phyloP scores from a whole-genome alignment of 2,329 filamentous ascomycete species.

The Ascochyta koolunga region DNA sequence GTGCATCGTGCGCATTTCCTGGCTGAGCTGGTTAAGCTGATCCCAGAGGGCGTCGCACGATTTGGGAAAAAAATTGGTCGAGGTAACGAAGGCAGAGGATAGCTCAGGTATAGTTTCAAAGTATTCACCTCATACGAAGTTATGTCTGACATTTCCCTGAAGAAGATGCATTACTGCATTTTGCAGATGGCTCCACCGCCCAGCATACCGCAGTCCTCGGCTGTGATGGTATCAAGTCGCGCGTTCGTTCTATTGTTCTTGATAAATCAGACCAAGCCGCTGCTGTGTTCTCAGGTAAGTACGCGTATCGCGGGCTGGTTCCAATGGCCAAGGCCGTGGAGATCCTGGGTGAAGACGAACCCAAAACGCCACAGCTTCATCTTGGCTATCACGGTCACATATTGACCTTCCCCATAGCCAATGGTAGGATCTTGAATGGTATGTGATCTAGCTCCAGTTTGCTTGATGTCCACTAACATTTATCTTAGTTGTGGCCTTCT shows the following conservation, averaged over 20 bases:
- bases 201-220: slow-evolving; percentile 60
- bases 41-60: slow-evolving; percentile 51
- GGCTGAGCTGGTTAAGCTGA: slow-evolving; percentile 55
- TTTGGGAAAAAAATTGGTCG: slow-evolving; percentile 49
- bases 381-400: slow-evolving; percentile 63
- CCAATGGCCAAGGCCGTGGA: slow-evolving; percentile 62
- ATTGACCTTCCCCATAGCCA: slow-evolving; percentile 66
- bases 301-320: slow-evolving; percentile 67
- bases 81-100: slow-evolving; percentile 32
- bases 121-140: background rate
- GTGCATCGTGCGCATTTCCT: slow-evolving; percentile 58
- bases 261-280: slow-evolving; percentile 50
- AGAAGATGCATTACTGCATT: slow-evolving; percentile 41
- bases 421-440: slow-evolving; percentile 62
- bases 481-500: slow-evolving; percentile 35
- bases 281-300: slow-evolving; percentile 62
- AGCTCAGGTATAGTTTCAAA: slow-evolving; percentile 18
- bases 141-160: background rate
- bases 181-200: slow-evolving; percentile 54
- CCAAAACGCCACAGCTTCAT: slow-evolving; percentile 61
- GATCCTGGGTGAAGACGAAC: slow-evolving; percentile 56
- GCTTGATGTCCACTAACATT: slow-evolving; percentile 36
- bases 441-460: slow-evolving; percentile 20
- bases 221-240: slow-evolving; percentile 69
- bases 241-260: slow-evolving; percentile 59